These are phyloP conservation scores for Leccinum rimulosum DNA, from an alignment of 768 basidiomycete species.

Conservation along the genomic window DNA sequence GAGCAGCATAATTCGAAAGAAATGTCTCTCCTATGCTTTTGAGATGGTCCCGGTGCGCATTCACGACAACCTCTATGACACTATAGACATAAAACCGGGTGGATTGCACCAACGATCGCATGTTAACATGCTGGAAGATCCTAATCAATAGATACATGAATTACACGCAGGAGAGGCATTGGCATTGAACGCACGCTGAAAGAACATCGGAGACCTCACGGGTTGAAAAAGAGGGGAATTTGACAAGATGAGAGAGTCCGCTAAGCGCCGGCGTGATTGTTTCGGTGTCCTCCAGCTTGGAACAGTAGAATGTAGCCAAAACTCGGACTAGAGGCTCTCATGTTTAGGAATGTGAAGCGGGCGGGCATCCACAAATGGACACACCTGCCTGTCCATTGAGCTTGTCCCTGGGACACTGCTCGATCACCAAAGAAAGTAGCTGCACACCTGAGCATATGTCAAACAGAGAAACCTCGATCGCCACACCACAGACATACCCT, in stretches of 20 bases:
- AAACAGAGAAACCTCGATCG: background rate
- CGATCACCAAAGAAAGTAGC: conserved; percentile 72
- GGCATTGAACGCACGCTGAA: conserved; percentile 47
- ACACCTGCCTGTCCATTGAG: conserved; percentile 83
- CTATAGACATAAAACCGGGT: conserved; percentile 78
- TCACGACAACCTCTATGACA: conserved; percentile 67
- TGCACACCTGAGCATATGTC: conserved; percentile 62
- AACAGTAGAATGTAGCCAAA: conserved; percentile 77
- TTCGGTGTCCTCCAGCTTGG: conserved; percentile 83
- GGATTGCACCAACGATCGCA: conserved; percentile 79
- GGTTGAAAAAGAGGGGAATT: conserved; percentile 59
- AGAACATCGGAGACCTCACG: conserved; percentile 61
- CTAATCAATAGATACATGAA: conserved; percentile 37
- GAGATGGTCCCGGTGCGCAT: conserved; percentile 46
- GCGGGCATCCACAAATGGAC: conserved; percentile 17
- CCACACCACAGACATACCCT: conserved; percentile 50
- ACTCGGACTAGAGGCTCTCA: conserved; percentile 62
- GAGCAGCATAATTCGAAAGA: conserved; percentile 64
- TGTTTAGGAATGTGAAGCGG: conserved; percentile 1
- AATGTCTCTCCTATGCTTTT: conserved; percentile 73
- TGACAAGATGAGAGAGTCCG: conserved; percentile 67
- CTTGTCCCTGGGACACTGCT: conserved; percentile 53
- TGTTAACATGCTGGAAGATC: conserved; percentile 72
- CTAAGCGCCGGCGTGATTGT: conserved; percentile 79
- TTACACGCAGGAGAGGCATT: background rate